Evolutionary conservation across 179 eudicot genomes (phyloP).

Genomic region (Vitellaria paradoxa): DNA sequence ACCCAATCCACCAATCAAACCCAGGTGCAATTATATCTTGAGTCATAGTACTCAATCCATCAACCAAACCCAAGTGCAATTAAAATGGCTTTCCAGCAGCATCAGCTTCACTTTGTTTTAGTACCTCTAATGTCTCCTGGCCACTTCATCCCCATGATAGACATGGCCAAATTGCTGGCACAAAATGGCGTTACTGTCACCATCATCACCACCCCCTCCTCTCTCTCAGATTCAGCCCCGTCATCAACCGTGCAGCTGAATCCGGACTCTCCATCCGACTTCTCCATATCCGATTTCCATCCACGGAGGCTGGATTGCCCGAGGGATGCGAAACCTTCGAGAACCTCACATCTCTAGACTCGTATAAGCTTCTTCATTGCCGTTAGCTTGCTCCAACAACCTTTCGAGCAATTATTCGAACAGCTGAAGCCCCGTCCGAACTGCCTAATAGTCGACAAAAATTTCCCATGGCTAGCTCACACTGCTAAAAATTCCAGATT

Average conservation of each 20-base stretch:
- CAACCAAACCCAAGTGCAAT: no score
- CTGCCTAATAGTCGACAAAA: conserved; percentile 3
- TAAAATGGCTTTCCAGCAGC: not conserved
- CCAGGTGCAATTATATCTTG: no score
- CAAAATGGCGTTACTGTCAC: not conserved
- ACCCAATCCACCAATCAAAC: no score
- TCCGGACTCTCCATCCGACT: not conserved
- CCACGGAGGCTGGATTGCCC: not conserved
- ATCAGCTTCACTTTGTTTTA: not conserved
- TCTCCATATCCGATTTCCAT: not conserved
- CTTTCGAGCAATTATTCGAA: not conserved
- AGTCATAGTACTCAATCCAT: no score
- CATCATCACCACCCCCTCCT: not conserved
- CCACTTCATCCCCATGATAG: conserved; percentile 1
- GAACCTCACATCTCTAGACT: not conserved
- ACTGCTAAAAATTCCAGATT: not conserved
- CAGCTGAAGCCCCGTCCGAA: not conserved
- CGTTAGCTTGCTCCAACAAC: not conserved
- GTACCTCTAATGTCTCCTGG: not conserved
- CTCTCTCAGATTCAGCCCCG: not conserved
- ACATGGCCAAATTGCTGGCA: not conserved
- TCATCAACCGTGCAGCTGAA: not conserved
- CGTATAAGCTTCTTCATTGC: not conserved
- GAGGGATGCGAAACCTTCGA: not conserved
- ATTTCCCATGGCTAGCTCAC: not conserved